Evolutionary conservation across 768 basidiomycete species (phyloP), one percentile per base, ranked within the genome.

Genomic region (Galerina sulciceps): DNA sequence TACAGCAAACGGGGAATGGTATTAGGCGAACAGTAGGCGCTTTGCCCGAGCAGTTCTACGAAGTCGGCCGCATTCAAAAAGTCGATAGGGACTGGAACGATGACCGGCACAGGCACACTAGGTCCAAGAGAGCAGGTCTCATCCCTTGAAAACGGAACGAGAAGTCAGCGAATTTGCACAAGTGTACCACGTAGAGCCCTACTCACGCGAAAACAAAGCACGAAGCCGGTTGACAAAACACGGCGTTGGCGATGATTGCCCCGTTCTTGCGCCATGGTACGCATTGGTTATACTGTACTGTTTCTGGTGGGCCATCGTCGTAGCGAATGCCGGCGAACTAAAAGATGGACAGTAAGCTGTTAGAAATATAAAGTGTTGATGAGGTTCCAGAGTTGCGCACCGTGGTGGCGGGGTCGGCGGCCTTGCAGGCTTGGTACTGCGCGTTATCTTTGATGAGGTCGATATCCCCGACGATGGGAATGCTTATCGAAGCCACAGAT

Each of bases 51-150:
- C n/a, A 64, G 34, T 42, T 64, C 63, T 4, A 64, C 63, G 15
- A 64, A 64, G 42, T 64, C 63, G 2, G 56, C 63, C 18, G 63
- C 63, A 37, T 64, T 64, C 17, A 60, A 37, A 41, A 64, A 64
- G 38, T 64, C 63, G 49, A 61, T 52, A 26, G 63, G 38, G 6
- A 60, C 44, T 10, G 63, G 63, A n/a, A 61, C 55, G 13, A 58
- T 36, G 38, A 64, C 59, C 2, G 63, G 63, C 10, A 53, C 41
- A 2, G 59, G 63, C 2, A 43, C 51, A 14, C 50, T 64, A 22
- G 59, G 63, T 34, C 59, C 59, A 10, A 42, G 31, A 18, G 34
- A 10, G 31, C 62, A 63, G 15, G 59, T 43, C 18, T 56, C 51
- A 38, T 63, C 62, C 6, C 57, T 58, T 22, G n/a, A 6, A n/a